Evolutionary conservation across 495 filamentous ascomycete species (phyloP).

Genomic region (Collariella sp.): DNA sequence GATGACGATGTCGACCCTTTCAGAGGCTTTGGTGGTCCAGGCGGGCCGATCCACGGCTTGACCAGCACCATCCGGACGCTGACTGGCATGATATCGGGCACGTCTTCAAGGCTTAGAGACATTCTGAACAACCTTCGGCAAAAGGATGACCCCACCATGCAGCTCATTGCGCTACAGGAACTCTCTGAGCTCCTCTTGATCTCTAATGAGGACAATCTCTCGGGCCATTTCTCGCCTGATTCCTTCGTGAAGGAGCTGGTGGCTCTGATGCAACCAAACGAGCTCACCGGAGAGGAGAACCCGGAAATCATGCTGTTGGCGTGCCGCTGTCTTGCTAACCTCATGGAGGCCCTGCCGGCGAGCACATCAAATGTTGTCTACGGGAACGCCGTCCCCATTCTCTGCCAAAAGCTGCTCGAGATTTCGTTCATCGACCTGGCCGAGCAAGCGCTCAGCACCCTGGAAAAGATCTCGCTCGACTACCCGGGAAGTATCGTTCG

Average conservation of each 20-base stretch:
- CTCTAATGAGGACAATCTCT: slow-evolving; percentile 93
- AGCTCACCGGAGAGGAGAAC: slow-evolving; percentile 77
- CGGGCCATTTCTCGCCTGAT: slow-evolving; percentile 91
- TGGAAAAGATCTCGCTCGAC: slow-evolving; percentile 96
- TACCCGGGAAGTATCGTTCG: slow-evolving; percentile 94
- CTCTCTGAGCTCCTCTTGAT: slow-evolving; percentile 88
- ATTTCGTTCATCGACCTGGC: slow-evolving; percentile 95
- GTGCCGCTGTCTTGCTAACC: slow-evolving; percentile 89
- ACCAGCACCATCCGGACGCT: slow-evolving; percentile 77
- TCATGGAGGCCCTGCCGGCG: slow-evolving; percentile 94
- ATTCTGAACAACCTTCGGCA: slow-evolving; percentile 75
- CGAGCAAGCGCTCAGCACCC: slow-evolving; percentile 90
- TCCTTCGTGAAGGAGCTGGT: slow-evolving; percentile 94
- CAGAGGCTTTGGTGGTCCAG: slow-evolving; percentile 57
- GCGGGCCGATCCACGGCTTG: slow-evolving; percentile 53
- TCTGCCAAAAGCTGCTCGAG: slow-evolving; percentile 89
- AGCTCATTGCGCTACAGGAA: slow-evolving; percentile 87
- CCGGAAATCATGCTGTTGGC: slow-evolving; percentile 97
- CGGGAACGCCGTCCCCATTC: slow-evolving; percentile 84
- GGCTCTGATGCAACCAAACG: slow-evolving; percentile 79
- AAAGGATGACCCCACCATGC: slow-evolving; percentile 80
- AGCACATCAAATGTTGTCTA: slow-evolving; percentile 95
- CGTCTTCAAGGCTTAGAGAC: slow-evolving; percentile 69
- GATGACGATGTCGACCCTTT: slow-evolving; percentile 70
- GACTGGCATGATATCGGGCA: slow-evolving; percentile 82